Evolutionary conservation across 1,284 basidiomycete genomes (phyloP).

Genomic region (Blastosporella zonata): DNA sequence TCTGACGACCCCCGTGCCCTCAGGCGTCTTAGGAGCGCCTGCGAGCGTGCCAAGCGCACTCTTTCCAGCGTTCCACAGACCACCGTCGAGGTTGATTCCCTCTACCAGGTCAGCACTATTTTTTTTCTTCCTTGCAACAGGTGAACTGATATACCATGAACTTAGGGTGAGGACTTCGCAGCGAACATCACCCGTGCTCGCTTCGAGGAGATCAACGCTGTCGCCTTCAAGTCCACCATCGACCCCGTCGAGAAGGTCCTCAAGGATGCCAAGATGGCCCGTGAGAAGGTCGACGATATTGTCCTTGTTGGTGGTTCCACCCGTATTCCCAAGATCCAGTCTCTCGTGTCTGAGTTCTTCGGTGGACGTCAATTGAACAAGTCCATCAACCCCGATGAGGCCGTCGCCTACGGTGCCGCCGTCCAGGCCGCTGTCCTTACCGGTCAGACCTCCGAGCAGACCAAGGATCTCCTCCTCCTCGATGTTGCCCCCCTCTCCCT

Average conservation of each 20-base stretch:
- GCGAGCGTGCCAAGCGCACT: conserved; percentile 99
- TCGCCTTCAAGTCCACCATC: conserved; percentile 93
- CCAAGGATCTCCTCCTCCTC: conserved; percentile 90
- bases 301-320: conserved; percentile 99
- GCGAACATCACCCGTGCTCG: conserved; percentile 97
- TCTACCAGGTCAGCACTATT: conserved; percentile 73
- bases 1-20: conserved; percentile 94
- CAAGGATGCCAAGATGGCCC: conserved; percentile 97
- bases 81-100: conserved; percentile 98
- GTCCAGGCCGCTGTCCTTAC: conserved; percentile 97
- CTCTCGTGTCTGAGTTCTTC: conserved; percentile 97
- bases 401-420: conserved; percentile 94
- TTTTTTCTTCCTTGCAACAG: background rate
- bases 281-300: conserved; percentile 98
- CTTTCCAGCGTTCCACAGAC: conserved; percentile 98
- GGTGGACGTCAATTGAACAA: conserved; percentile 98
- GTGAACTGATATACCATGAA: conserved; percentile 9
- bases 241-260: conserved; percentile 99
- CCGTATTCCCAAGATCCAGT: conserved; percentile 99
- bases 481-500: conserved; percentile 95
- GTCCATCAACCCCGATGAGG: conserved; percentile 96
- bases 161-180: conserved; percentile 87
- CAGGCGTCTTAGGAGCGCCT: conserved; percentile 92
- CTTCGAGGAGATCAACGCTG: conserved; percentile 98
- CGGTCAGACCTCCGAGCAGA: conserved; percentile 95